Conservation (phyloP, 345 rosid genomes). For the Eucalyptus marginata region DNA sequence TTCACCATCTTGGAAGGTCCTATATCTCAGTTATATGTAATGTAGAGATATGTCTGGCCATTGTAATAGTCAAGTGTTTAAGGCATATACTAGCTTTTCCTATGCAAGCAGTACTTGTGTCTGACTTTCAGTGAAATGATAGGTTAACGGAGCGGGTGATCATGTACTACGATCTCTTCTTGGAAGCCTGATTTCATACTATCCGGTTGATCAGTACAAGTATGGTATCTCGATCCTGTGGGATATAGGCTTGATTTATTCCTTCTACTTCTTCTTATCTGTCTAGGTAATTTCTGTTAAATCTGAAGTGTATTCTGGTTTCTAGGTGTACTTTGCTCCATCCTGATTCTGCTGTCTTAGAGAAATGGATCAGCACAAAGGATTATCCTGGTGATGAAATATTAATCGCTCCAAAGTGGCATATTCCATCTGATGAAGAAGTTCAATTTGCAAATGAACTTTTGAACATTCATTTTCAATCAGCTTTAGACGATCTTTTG, state of each 20-base stretch:
- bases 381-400: constrained; percentile 43
- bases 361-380: constrained; percentile 93
- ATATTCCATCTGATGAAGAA: constrained; percentile 77
- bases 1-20: constrained; percentile 96
- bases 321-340: constrained; percentile 62
- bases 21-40: neutral
- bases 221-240: constrained; percentile 12
- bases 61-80: neutral
- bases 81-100: neutral
- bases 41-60: neutral
- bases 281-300: neutral
- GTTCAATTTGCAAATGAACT: constrained; percentile 95
- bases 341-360: constrained; percentile 72
- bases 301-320: neutral
- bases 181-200: constrained; percentile 83
- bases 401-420: constrained; percentile 63
- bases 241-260: neutral
- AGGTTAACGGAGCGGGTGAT: constrained; percentile 97
- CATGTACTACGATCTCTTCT: constrained; percentile 87
- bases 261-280: neutral
- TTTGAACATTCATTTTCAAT: constrained; percentile 69
- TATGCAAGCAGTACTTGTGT: neutral
- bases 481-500: constrained; percentile 81
- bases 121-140: neutral
- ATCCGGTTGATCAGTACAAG: constrained; percentile 89